A percentile compares a stretch with the other conserved stretches of the same genome.
phyloP scores from a whole-genome alignment of 441 rosid genomes.

The Gossypium lobatum region DNA sequence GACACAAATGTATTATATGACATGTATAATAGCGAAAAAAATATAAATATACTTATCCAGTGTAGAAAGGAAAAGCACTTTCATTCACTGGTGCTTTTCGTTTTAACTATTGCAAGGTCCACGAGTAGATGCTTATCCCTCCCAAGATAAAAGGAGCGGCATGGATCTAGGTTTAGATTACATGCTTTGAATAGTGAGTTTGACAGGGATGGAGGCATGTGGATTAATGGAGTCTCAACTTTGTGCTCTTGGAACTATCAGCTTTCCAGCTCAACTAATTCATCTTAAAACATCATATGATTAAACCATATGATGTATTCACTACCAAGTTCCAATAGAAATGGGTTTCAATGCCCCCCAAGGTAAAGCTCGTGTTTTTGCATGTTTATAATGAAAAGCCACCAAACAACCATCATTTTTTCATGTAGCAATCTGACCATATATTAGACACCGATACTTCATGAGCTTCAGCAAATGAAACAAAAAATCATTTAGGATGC shows the following conservation, averaged over 20 bases:
- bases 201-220: neutral
- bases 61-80: neutral
- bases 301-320: neutral
- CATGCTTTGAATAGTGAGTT: constrained; percentile 40
- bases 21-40: neutral
- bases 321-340: neutral
- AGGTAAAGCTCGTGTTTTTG: neutral
- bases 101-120: constrained; percentile 35
- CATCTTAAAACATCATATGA: neutral
- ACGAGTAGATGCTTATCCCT: constrained; percentile 38
- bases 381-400: neutral
- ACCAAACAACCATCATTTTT: neutral
- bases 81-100: neutral
- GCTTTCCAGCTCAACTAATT: neutral
- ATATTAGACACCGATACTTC: neutral
- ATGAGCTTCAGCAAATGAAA: neutral
- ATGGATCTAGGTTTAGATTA: constrained; percentile 77
- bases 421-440: neutral
- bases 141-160: constrained; percentile 58
- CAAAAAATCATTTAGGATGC: neutral
- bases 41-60: neutral
- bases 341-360: neutral
- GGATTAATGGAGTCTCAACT: neutral
- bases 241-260: neutral
- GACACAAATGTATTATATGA: neutral